Percentiles rank a stretch among this genome's conserved stretches.
Evolutionary conservation across 2,329 filamentous ascomycete genomes (phyloP).

Genomic region (Shiraia sp.): DNA sequence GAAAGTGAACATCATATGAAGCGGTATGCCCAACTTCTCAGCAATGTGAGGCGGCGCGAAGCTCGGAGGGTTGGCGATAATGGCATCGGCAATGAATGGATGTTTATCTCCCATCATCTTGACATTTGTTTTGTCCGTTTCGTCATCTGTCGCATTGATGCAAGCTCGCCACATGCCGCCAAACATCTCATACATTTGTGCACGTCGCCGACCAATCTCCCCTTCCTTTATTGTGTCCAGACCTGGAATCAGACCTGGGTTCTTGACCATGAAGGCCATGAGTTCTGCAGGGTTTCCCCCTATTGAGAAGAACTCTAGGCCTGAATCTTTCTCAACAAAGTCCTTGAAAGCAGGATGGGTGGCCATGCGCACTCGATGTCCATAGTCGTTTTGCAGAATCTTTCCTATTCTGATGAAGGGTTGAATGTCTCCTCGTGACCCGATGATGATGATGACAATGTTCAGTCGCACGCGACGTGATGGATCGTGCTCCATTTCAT

Average conservation of each 20-base stretch:
- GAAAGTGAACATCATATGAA: constrained; percentile 90
- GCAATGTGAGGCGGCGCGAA: constrained; percentile 78
- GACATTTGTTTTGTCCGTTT: constrained; percentile 60
- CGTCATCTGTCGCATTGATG: constrained; percentile 72
- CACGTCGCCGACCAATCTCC: constrained; percentile 69
- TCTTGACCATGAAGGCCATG: constrained; percentile 90
- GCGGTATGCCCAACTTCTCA: constrained; percentile 72
- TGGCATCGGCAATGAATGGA: constrained; percentile 82
- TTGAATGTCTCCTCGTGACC: constrained; percentile 78
- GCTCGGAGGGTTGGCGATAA: constrained; percentile 78
- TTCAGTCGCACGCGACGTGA: constrained; percentile 61
- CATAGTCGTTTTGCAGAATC: constrained; percentile 70
- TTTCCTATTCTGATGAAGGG: constrained; percentile 78
- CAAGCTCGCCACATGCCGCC: constrained; percentile 81
- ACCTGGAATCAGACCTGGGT: constrained; percentile 75
- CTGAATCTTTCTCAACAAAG: constrained; percentile 72
- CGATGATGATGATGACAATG: constrained; percentile 83
- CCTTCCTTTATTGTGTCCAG: constrained; percentile 73
- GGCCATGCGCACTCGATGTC: constrained; percentile 76
- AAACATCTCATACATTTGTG: constrained; percentile 80
- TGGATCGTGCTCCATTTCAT: constrained; percentile 39
- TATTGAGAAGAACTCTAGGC: constrained; percentile 78
- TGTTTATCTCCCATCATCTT: constrained; percentile 67
- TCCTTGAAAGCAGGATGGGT: constrained; percentile 78
- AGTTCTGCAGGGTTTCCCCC: constrained; percentile 79